Evolutionary conservation across 2,329 filamentous ascomycete species (phyloP).

Genomic region (Bimuria novae-zelandiae): DNA sequence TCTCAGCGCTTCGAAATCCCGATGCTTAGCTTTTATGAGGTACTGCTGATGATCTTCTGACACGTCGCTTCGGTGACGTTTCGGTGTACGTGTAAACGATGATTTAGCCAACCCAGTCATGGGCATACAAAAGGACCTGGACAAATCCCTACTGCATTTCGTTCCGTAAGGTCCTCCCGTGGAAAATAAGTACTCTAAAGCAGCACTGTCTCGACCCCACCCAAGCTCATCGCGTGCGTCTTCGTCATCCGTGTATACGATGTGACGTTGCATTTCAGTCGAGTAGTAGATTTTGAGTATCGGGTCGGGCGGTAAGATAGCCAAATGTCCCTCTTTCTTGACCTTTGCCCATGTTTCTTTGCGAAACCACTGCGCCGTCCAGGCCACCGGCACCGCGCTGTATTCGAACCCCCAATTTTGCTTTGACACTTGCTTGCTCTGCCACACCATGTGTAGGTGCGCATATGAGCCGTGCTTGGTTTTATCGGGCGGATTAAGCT

Average conservation of each 20-base stretch:
- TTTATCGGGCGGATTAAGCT: conserved; percentile 38
- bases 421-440: conserved; percentile 15
- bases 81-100: not conserved
- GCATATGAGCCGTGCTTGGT: conserved; percentile 21
- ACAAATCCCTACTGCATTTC: not conserved
- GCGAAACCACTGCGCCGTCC: conserved; percentile 44
- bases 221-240: conserved; percentile 20
- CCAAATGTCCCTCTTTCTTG: conserved; percentile 23
- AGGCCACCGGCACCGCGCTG: conserved; percentile 37
- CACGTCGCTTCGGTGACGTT: not conserved
- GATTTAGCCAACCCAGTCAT: not conserved
- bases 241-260: conserved; percentile 21
- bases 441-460: conserved; percentile 38
- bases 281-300: conserved; percentile 32
- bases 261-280: conserved; percentile 17
- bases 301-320: conserved; percentile 23
- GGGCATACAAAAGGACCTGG: not conserved
- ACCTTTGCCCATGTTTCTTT: conserved; percentile 37
- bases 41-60: not conserved
- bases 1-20: not conserved
- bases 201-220: conserved; percentile 10
- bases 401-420: conserved; percentile 35
- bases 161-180: not conserved
- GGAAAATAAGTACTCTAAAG: not conserved
- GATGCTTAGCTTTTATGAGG: not conserved